These are phyloP conservation scores for Kuraishia molischiana DNA, from an alignment of 805 yeast genomes.

Conservation along the genomic window DNA sequence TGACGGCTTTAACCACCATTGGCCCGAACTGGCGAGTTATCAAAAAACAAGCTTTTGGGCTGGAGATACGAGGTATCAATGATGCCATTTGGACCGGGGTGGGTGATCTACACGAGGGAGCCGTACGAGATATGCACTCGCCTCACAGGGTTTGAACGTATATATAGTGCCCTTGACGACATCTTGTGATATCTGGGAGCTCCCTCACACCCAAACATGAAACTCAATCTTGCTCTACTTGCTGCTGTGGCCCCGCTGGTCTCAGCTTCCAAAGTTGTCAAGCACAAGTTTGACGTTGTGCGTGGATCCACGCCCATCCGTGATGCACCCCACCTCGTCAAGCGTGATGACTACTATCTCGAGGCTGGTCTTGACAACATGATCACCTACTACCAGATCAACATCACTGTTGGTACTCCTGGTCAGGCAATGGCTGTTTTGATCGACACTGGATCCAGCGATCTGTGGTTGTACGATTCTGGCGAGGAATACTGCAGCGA, in stretches of 20 bases:
- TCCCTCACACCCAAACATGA: no score
- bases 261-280: conserved; percentile 1
- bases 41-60: no score
- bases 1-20: no score
- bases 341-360: conserved; percentile 6
- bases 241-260: background rate
- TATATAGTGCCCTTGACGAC: no score
- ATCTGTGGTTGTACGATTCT: conserved; percentile 26
- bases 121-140: no score
- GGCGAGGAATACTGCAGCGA: background rate
- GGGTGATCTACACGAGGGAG: no score
- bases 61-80: no score
- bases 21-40: no score
- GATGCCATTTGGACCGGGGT: no score
- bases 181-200: no score
- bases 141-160: no score
- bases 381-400: conserved; percentile 28
- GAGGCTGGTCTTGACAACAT: background rate
- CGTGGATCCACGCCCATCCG: conserved; percentile 10
- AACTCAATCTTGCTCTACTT: background rate
- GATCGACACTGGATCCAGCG: conserved; percentile 37
- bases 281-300: conserved; percentile 11
- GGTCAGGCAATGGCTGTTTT: conserved; percentile 33
- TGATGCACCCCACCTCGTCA: conserved; percentile 12
- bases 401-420: conserved; percentile 32